Base-by-base conservation (phyloP, 371 early-diverging fungal species). In the Lichtheimia corymbifera region DNA sequence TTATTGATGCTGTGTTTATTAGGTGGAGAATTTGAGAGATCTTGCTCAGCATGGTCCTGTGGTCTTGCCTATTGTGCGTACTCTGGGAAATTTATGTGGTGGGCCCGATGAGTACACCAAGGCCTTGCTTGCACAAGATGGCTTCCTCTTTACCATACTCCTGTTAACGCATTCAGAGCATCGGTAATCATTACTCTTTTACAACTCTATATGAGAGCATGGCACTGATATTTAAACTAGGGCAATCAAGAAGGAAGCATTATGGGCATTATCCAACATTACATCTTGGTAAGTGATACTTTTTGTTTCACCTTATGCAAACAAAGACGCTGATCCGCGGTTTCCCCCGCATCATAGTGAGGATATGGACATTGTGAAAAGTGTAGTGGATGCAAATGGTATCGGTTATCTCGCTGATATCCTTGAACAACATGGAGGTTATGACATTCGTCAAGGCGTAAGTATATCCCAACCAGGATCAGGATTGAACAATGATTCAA, bases 211-310 rank as follows among this genome's bases (percentile, higher is more conserved):
- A 47, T 18, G 47, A 47, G 14, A 47, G 14, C 18, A 47, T 7
- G 44, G 1, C 47, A 22, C 27, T 47, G 6, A 22, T 53, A 47
- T 55, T 42, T 41, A 63, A 59, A 68, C 25, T 17, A 83, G 90
- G 41, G 82, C 86, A 2, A 80, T 91, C 27, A 85, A 86, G 64
- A 91, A 90, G 58, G 92, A 91, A 65, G 77, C 85, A 3, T 76
- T 91, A 30, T 90, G 91, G 90, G 81, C 89, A 4, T 65, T 91
- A 53, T 88, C 88, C 12, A 89, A 88, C 60, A 78, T 91, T 41
- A 90, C 92, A 0, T 87, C 91, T 12, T 77, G 76, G 73, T 83
- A 76, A 65, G 65, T 71, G 22, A 47, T 40, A 20, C 18, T 44
- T 20, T 54, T 7, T 35, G 35, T 35, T 62, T 64, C 59, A 22